A percentile compares a stretch with the other conserved stretches of the same genome.
Conservation (phyloP, 352 stramenopile genomes). For the Globisporangium okanoganense region DNA sequence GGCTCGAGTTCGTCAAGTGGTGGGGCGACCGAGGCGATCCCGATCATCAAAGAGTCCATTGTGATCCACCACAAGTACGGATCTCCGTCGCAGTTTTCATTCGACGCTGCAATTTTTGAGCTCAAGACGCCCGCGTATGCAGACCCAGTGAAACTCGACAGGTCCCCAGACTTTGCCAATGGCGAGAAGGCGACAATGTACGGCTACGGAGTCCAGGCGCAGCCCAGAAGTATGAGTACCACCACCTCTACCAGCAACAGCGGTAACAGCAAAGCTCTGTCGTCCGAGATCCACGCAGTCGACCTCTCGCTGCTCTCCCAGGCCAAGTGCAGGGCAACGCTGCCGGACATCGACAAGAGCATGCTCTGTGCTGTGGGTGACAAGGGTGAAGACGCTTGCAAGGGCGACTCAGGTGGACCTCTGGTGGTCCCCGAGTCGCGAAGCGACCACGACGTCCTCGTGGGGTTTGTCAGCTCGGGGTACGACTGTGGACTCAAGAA, state of each 20-base stretch:
- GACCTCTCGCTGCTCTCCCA: slow-evolving; percentile 23
- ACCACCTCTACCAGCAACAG: too few relatives aligned
- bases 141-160: slow-evolving; percentile 18
- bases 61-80: slow-evolving; percentile 27
- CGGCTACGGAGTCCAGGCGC: slow-evolving; percentile 20
- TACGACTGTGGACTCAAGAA: slow-evolving; percentile 30
- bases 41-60: slow-evolving; percentile 15
- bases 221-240: slow-evolving; percentile 2
- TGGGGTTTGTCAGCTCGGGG: slow-evolving; percentile 33
- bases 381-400: slow-evolving; percentile 26
- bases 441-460: slow-evolving; percentile 14
- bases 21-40: slow-evolving; percentile 21
- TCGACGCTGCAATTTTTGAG: slow-evolving; percentile 31
- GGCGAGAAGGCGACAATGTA: slow-evolving; percentile 24
- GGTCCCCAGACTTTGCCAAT: slow-evolving; percentile 18
- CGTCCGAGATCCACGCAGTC: slow-evolving; percentile 20
- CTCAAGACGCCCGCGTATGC: slow-evolving; percentile 25
- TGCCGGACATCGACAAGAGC: slow-evolving; percentile 26
- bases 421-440: slow-evolving; percentile 18
- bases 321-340: slow-evolving; percentile 9
- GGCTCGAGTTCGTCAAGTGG: slow-evolving; percentile 21
- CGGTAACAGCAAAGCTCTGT: slow-evolving; percentile 12
- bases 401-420: slow-evolving; percentile 34
- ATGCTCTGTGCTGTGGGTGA: slow-evolving; percentile 25
- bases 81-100: slow-evolving; percentile 18